A percentile compares a stretch with the other conserved stretches of the same genome.
Evolutionary conservation across 2,329 filamentous ascomycete genomes (phyloP).

Genomic region (Tolypocladium paradoxum): DNA sequence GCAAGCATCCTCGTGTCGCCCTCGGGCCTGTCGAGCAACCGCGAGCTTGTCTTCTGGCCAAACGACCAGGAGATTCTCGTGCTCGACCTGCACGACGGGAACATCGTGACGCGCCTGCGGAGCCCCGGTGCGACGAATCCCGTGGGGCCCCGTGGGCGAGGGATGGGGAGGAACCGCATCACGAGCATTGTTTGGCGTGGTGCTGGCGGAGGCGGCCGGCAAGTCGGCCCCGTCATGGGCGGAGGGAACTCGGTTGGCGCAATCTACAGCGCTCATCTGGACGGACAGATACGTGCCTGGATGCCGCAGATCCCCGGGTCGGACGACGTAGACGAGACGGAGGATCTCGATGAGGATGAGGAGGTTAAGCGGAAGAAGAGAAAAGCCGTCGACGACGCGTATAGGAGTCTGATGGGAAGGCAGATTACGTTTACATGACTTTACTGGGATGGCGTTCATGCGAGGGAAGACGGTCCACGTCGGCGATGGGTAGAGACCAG

Average conservation of each 20-base stretch:
- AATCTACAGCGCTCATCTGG: constrained; percentile 71
- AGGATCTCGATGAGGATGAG: constrained; percentile 30
- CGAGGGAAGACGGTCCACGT: too few relatives aligned
- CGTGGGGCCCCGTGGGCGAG: constrained; percentile 28
- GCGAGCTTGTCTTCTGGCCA: constrained; percentile 67
- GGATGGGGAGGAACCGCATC: constrained; percentile 55
- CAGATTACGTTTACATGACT: constrained; percentile 51
- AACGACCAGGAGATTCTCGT: constrained; percentile 73
- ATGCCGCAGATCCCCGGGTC: constrained; percentile 45
- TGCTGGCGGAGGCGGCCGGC: constrained; percentile 46
- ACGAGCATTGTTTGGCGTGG: constrained; percentile 66
- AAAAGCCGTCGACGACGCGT: constrained; percentile 70
- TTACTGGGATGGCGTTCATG: background rate
- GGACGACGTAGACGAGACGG: constrained; percentile 37
- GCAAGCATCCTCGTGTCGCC: constrained; percentile 55
- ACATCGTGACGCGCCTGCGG: constrained; percentile 58
- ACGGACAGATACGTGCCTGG: constrained; percentile 79
- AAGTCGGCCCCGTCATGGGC: constrained; percentile 49
- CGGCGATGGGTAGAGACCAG: background rate
- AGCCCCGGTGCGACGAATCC: constrained; percentile 46
- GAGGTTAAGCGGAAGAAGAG: constrained; percentile 51
- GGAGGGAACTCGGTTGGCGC: constrained; percentile 40
- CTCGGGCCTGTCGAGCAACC: constrained; percentile 39
- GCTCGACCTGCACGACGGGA: constrained; percentile 70
- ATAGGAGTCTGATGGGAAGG: constrained; percentile 61